Evolutionary conservation across 257 asterid genomes (phyloP), one percentile per base, ranked within the genome.

Genomic region (Salvia hispanica): DNA sequence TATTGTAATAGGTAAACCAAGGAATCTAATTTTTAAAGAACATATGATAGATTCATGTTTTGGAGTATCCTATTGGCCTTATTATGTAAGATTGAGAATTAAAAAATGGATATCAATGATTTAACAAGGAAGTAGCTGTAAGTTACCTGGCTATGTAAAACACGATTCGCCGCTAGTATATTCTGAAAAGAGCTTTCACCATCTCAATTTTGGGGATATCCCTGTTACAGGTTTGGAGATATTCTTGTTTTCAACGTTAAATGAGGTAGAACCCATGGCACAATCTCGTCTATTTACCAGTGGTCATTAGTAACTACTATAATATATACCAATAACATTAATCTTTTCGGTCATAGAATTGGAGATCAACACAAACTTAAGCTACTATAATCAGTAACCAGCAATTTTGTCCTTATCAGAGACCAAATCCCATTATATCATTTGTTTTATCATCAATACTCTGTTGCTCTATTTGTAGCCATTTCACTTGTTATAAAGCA

Each of bases 201-300:
- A 9, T 72, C 57, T 66, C 43, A 58, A 36, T 40, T 40, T 40
- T 40, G 11, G 45, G 45, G 21, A 55, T 44, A n/a, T 34, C 18
- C 52, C n/a, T 7, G 54, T 5, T 50, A 34, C 51, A 71, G 58
- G 55, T 6, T 10, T 8, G 56, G 12, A 62, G 31, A 58, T 45
- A 57, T 53, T 74, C 74, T 74, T 68, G 78, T 67, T 74, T 68
- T 55, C 54, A 62, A 12, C 74, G 74, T 68, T 42, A 14, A 33
- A 55, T 45, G 67, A 14, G 72, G 72, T 3, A 1, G 1, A 48
- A 31, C 61, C 42, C 16, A 4, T 14, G 16, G 61, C 21, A 34
- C 10, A 37, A 6, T 44, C 5, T 44, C 31, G 45, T 64, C 36
- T 36, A 25, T 18, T 18, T 15, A 28, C 12, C 6, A 28, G 4